Evolutionary conservation across 108 stramenopile species (phyloP).

Genomic region (Cyclotella kingstonii): DNA sequence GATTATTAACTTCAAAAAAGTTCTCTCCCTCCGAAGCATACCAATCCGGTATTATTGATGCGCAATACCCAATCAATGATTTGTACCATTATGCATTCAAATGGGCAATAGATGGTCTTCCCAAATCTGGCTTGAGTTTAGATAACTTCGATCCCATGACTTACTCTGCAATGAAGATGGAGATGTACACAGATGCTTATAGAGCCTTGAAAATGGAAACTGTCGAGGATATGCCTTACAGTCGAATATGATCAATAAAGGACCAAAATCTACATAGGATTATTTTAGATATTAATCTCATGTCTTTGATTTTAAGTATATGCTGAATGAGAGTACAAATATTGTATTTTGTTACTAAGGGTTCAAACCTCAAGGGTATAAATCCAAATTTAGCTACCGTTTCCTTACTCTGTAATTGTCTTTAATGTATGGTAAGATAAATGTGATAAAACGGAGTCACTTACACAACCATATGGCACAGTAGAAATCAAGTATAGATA

Average conservation of each 20-base stretch:
- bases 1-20: slow-evolving; percentile 44
- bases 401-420: too few species aligned
- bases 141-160: slow-evolving; percentile 47
- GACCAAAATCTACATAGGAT: too few species aligned
- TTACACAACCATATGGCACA: too few species aligned
- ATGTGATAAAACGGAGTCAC: too few species aligned
- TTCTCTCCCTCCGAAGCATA: slow-evolving; percentile 43
- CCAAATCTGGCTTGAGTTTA: slow-evolving; percentile 33
- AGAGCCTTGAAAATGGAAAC: slow-evolving; percentile 46
- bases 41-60: slow-evolving; percentile 42
- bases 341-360: too few species aligned
- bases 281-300: too few species aligned
- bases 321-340: too few species aligned
- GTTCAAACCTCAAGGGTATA: too few species aligned
- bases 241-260: slow-evolving; percentile 51
- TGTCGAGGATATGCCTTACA: slow-evolving; percentile 37
- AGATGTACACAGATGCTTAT: slow-evolving; percentile 55
- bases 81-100: slow-evolving; percentile 26
- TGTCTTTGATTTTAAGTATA: too few species aligned
- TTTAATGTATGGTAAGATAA: too few species aligned
- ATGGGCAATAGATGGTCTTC: slow-evolving; percentile 41
- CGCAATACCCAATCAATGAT: slow-evolving; percentile 26
- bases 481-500: too few species aligned
- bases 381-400: too few species aligned
- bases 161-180: slow-evolving; percentile 50